Conservation (phyloP, 176 grass and related monocot genomes). For the Avena eriantha region DNA sequence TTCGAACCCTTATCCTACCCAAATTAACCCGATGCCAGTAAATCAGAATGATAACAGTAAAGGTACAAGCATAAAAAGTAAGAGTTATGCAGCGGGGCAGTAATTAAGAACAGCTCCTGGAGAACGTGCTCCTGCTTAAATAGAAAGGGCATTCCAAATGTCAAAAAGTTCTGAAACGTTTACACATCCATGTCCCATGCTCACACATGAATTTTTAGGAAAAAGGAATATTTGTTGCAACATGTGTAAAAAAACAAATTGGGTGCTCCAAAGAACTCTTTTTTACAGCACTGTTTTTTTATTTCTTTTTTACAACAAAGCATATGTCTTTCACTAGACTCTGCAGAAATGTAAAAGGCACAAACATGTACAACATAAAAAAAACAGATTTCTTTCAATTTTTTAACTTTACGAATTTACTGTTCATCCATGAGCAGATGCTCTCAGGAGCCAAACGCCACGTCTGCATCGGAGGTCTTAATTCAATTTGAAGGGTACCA, state of each 20-base stretch:
- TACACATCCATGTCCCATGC: slow-evolving; percentile 3
- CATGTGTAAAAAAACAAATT: neutral
- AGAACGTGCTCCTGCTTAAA: neutral
- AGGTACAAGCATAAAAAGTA: neutral
- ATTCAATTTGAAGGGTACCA: neutral
- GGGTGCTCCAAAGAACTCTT: neutral
- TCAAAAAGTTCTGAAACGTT: neutral
- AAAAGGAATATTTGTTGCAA: neutral
- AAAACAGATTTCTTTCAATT: neutral
- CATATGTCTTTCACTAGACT: neutral
- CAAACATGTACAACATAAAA: neutral
- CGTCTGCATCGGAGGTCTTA: neutral
- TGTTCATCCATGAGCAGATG: too few relatives aligned
- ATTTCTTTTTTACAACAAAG: neutral
- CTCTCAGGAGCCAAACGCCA: too few relatives aligned
- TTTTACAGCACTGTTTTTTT: neutral
- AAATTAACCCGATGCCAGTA: neutral
- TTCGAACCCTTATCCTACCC: slow-evolving; percentile 2
- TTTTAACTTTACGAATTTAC: too few relatives aligned
- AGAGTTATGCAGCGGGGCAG: neutral
- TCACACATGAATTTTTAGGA: neutral
- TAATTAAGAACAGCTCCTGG: neutral
- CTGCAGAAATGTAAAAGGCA: neutral
- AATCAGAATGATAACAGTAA: slow-evolving; percentile 11
- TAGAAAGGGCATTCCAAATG: neutral